Evolutionary conservation across 768 basidiomycete genomes (phyloP), one percentile per base, ranked within the genome.

Genomic region (Royoungia palumana): DNA sequence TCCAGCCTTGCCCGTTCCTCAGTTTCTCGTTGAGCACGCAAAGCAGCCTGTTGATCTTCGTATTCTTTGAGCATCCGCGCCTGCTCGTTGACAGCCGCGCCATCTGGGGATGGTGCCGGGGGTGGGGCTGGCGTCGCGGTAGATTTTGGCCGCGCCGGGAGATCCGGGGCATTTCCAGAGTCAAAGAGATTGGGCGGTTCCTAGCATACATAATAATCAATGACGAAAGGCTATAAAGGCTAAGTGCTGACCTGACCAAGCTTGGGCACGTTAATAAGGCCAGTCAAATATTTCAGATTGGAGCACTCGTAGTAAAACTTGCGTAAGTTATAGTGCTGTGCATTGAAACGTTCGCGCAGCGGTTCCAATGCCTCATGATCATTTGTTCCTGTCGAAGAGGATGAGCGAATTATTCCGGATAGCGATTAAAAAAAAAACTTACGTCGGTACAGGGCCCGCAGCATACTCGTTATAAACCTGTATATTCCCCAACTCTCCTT

Each of bases 401-500:
- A 47, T 62, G 40, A 42, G 44, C 32, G 16, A 24, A 11, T 28
- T 38, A 35, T 17, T 35, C 24, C 42, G 19, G 25, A 47, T 2
- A 27, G 28, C 35, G 20, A 38, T 39, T 47, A 4, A 35, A 21
- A 72, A 47, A 4, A 35, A 21, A 72, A 82, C 65, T 62, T 62
- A 95, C 95, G 75, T 72, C 96, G 76, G 64, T 95, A 90, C 88
- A 99, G 90, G 1, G 96, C 96, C 21, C 96, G 79, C 65, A 98
- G 74, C 96, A 99, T 99, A 71, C 91, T 94, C 10, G 95, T 98
- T 64, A 98, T 94, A 71, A 98, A 99, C 39, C 92, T 81, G 70
- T 99, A 99, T 49, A 99, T 99, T 32, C 95, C 95, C 84, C 94
- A 99, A 59, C 92, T 95, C 71, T 99, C 96, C 70, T 99, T 99